phyloP scores from a whole-genome alignment of 1,284 basidiomycete species.

The Naganishia sp. region DNA sequence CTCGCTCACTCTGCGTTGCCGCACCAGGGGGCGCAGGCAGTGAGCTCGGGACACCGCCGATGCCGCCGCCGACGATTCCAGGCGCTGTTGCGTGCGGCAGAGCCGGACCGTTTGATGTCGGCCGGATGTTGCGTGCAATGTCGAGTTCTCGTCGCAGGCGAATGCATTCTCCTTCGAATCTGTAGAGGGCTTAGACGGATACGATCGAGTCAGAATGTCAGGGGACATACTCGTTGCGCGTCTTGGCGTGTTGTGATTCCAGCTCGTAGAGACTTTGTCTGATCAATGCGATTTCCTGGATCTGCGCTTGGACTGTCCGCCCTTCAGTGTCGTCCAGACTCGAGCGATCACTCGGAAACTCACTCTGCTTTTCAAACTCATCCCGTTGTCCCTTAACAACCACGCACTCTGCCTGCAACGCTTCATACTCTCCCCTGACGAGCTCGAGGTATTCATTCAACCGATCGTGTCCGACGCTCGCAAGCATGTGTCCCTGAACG shows the following conservation, averaged over 20 bases:
- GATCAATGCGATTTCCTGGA: conserved; percentile 71
- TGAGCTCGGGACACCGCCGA: conserved; percentile 31
- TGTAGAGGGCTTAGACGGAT: conserved; percentile 34
- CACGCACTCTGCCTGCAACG: conserved; percentile 68
- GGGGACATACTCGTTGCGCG: conserved; percentile 61
- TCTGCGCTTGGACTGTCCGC: conserved; percentile 65
- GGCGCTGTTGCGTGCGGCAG: conserved; percentile 39
- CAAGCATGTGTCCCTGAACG: conserved; percentile 12
- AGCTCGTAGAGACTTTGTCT: conserved; percentile 75
- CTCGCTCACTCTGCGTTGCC: conserved; percentile 37
- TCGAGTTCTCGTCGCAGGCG: conserved; percentile 68
- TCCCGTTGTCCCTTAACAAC: conserved; percentile 76
- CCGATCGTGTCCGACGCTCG: conserved; percentile 46
- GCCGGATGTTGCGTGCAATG: conserved; percentile 50
- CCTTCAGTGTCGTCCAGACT: neutral
- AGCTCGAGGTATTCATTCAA: conserved; percentile 79
- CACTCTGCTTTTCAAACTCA: conserved; percentile 85
- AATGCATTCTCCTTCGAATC: conserved; percentile 71
- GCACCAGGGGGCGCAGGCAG: conserved; percentile 35
- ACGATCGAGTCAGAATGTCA: neutral
- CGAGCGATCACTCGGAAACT: conserved; percentile 39
- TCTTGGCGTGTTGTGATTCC: conserved; percentile 69
- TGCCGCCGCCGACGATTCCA: conserved; percentile 30
- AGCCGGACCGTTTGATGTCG: conserved; percentile 40
- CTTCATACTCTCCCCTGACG: conserved; percentile 84